These are phyloP conservation scores for Stagonosporopsis chrysanthemi DNA, from an alignment of 2,329 filamentous ascomycete species.

Conservation along the genomic window DNA sequence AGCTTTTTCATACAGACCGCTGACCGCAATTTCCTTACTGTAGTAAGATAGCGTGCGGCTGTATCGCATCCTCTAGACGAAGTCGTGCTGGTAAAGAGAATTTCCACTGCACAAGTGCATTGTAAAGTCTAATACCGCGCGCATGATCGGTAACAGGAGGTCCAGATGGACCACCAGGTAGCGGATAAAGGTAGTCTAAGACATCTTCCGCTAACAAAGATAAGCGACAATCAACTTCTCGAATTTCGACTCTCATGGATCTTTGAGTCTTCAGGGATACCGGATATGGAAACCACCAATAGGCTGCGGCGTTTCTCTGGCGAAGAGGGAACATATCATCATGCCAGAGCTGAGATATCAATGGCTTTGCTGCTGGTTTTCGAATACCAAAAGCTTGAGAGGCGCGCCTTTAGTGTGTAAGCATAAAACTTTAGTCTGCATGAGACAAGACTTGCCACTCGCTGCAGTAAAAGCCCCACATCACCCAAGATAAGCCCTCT, in stretches of 20 bases:
- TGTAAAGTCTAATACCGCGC: not conserved
- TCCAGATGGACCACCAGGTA: not conserved
- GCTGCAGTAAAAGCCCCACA: slow-evolving; percentile 1
- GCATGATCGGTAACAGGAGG: not conserved
- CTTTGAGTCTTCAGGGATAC: not conserved
- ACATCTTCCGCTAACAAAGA: not conserved
- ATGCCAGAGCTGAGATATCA: not conserved
- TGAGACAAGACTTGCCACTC: not conserved
- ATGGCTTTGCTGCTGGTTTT: not conserved
- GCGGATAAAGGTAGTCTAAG: not conserved
- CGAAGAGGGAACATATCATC: not conserved
- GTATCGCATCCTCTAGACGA: not conserved
- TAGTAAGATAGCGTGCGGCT: not conserved
- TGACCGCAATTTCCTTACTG: not conserved
- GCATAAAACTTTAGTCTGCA: not conserved
- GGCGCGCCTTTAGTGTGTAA: not conserved
- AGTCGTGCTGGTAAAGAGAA: not conserved
- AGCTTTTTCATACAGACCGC: not conserved
- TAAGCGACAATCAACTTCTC: not conserved
- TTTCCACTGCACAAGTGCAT: slow-evolving; percentile 1
- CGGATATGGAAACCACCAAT: slow-evolving; percentile 7
- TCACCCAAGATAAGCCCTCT: slow-evolving; percentile 2
- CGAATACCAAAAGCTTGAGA: not conserved
- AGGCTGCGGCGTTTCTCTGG: not conserved
- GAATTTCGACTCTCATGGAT: slow-evolving; percentile 4